Evolutionary conservation across 2,329 filamentous ascomycete genomes (phyloP), one percentile per base, ranked within the genome.

Genomic region (Bipolaris oryzae): DNA sequence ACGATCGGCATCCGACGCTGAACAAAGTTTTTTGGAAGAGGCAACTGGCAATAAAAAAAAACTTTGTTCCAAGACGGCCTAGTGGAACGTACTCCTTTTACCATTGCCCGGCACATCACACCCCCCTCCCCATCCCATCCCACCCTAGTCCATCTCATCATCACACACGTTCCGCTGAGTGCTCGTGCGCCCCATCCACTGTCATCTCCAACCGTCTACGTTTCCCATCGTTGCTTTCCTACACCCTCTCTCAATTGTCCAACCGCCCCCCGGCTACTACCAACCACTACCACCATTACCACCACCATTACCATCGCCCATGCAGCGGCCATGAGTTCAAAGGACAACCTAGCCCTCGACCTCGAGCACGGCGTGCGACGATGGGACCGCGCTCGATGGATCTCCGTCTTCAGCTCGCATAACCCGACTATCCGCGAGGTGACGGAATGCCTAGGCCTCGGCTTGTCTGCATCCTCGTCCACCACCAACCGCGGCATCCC

Each of bases 371-470:
- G 65, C 55, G 68, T 73, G 48, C 61, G 62, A 57, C 72, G 73
- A 60, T 75, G 73, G 73, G 71, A 74, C 60, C 62, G 72, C 41
- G 58, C 64, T 35, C 66, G 69, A 58, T 75, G 73, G 73, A 71
- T 75, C 53, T 69, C 68, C 50, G 73, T 75, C 53, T 75, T 75
- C 65, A 72, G 68, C 57, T 72, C 68, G 60, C 73, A 75, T 64
- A 72, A 69, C 47, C 73, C 73, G 50, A 75, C 73, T 54, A 74
- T 75, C 58, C 73, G 73, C 61, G 71, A 75, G 60, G 70, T 75
- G 25, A 74, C 72, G 41, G 73, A 75, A 60, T 73, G 69, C 55
- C 61, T 75, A 46, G 73, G 73, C 42, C 63, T 75, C 43, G 71
- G 71, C 58, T 58, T 74, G 41, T 72, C 70, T 18, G 70, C 72